Evolutionary conservation across 805 yeast genomes (phyloP).

Genomic region (Metahyphopichia silvanorum): DNA sequence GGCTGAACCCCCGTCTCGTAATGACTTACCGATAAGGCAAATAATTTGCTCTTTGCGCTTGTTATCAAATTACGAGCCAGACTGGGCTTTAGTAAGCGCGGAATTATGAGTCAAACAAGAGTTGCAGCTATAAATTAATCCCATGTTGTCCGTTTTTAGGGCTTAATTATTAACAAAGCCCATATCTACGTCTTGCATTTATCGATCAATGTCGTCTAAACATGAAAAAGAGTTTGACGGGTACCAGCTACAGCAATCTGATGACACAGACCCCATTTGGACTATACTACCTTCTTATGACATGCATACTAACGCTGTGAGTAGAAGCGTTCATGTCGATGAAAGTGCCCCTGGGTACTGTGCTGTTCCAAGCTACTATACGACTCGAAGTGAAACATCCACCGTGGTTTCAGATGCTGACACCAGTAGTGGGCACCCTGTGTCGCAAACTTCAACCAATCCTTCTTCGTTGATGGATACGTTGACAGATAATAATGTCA

Average conservation of each 20-base stretch:
- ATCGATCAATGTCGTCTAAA: too few species aligned
- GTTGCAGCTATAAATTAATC: too few species aligned
- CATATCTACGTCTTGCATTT: too few species aligned
- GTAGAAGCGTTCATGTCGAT: constrained; percentile 10
- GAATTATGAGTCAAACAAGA: too few species aligned
- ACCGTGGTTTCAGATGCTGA: constrained; percentile 1
- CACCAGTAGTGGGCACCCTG: background rate
- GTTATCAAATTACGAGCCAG: too few species aligned
- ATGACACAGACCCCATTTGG: constrained; percentile 27
- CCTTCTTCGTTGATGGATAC: background rate
- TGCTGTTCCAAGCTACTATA: constrained; percentile 5
- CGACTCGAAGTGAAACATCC: background rate
- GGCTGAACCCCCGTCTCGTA: too few species aligned
- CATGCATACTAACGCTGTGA: constrained; percentile 23
- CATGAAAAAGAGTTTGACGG: too few species aligned
- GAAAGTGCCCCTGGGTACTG: constrained; percentile 7
- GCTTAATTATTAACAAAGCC: too few species aligned
- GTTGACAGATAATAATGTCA: constrained; percentile 7
- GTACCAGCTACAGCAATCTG: background rate
- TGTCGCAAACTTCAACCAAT: background rate
- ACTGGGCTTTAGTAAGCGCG: too few species aligned
- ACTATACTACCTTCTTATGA: constrained; percentile 38
- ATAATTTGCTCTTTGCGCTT: too few species aligned
- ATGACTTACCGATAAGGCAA: too few species aligned
- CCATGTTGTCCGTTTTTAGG: too few species aligned